Conservation (phyloP, 2,329 filamentous ascomycete genomes). For the Domatiomyces catenatus region DNA sequence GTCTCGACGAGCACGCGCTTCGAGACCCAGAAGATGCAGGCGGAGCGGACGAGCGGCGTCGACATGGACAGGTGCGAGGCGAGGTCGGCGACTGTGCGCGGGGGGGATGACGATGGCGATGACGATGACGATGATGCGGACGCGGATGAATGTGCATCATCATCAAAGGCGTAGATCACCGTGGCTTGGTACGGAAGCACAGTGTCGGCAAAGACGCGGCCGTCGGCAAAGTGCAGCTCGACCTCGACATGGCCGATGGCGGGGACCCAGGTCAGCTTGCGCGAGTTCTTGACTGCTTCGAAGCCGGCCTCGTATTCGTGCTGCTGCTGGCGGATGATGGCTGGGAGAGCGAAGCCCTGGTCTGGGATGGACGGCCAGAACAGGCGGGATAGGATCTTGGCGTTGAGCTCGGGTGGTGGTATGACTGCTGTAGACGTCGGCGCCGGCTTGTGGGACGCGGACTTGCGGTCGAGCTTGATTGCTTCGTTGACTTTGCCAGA, state of each 20-base stretch:
- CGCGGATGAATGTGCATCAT: too few species aligned
- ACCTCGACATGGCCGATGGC: constrained; percentile 66
- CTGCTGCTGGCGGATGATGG: constrained; percentile 41
- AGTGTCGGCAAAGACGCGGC: constrained; percentile 49
- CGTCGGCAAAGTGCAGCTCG: constrained; percentile 65
- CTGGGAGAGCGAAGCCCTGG: constrained; percentile 32
- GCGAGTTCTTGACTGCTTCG: constrained; percentile 61
- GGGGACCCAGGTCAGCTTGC: constrained; percentile 79
- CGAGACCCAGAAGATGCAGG: constrained; percentile 47
- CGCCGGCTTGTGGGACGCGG: constrained; percentile 2
- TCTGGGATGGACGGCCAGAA: constrained; percentile 76
- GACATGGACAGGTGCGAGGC: constrained; percentile 39
- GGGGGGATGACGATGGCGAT: too few species aligned
- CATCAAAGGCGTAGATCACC: constrained; percentile 70
- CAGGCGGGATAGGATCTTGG: constrained; percentile 76
- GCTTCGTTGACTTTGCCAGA: constrained; percentile 57
- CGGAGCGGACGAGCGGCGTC: constrained; percentile 40
- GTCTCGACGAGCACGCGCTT: constrained; percentile 36
- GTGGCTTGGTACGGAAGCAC: constrained; percentile 73
- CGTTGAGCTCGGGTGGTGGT: constrained; percentile 41
- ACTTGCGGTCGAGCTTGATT: constrained; percentile 39
- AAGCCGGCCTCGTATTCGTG: constrained; percentile 59
- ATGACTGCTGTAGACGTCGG: not conserved
- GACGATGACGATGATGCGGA: too few species aligned
- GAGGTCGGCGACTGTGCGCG: constrained; percentile 30